These are phyloP conservation scores for Cladophialophora bantiana DNA, from an alignment of 2,329 filamentous ascomycete species.

Conservation along the genomic window DNA sequence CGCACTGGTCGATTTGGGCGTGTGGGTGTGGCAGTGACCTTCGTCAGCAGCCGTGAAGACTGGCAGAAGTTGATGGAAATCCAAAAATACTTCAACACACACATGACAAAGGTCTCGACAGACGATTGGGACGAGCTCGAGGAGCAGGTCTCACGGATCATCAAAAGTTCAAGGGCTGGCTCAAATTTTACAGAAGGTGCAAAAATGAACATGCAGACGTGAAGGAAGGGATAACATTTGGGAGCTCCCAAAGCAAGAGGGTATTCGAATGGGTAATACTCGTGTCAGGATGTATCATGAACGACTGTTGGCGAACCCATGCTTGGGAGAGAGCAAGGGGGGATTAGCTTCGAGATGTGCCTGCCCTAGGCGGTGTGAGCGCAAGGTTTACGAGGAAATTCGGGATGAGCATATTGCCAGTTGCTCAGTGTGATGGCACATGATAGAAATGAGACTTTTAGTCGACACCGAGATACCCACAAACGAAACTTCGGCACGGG, in stretches of 20 bases:
- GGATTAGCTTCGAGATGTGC: conserved; percentile 2
- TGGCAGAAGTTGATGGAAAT: conserved; percentile 83
- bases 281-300: background rate
- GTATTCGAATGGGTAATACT: background rate
- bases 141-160: conserved; percentile 78
- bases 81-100: conserved; percentile 77
- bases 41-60: conserved; percentile 85
- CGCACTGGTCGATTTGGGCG: conserved; percentile 96
- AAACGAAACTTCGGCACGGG: conserved; percentile 1
- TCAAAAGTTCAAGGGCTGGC: conserved; percentile 65
- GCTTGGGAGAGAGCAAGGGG: background rate
- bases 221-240: background rate
- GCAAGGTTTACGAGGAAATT: background rate
- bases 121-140: conserved; percentile 93
- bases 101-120: conserved; percentile 80
- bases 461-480: conserved; percentile 1
- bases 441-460: background rate
- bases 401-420: background rate
- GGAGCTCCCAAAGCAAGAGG: background rate
- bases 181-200: conserved; percentile 46
- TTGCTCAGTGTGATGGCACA: background rate
- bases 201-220: conserved; percentile 25
- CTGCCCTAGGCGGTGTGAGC: background rate
- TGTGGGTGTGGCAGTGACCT: conserved; percentile 93
- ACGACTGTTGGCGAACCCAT: background rate